Base-by-base conservation (phyloP, 345 rosid species). In the Eucalyptus melliodora region DNA sequence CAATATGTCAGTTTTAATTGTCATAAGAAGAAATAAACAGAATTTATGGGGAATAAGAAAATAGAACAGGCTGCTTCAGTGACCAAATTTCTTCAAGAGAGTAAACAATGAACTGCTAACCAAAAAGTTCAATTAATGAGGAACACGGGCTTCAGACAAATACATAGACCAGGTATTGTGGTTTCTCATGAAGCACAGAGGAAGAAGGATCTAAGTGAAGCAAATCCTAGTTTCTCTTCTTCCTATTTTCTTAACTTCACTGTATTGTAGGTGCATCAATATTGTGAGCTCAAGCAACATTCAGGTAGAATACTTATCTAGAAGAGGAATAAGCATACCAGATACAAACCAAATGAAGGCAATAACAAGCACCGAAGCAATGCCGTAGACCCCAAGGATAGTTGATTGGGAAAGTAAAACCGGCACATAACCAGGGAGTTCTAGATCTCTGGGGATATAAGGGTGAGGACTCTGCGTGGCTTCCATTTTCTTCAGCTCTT, bases 381-480 rank as follows among this genome's bases (percentile, higher is more conserved):
- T 16, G 62, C 89, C 94, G 90, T 88, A 97, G 92, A 93, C 92
- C 42, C 91, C 87, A 83, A 96, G 69, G 89, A 97, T 97, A 86
- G 94, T 80, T 69, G 95, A 95, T 91, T 93, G 93, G 40, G 98
- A 88, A 92, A 97, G 96, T 31, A 90, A 85, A 17, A 89, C 90
- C 6, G 99, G 96, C 12, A 94, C 96, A 87, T 93, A 97, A 47
- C 93, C 99, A 1, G 93, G 93, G 16, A 97, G 95, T 53, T 93
- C 88, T 88, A 97, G 95, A 95, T 97, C 99, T 90, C 92, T 93
- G 15, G 99, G 99, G 77, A 94, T 91, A 91, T 96, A 97, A 1
- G 99, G 99, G 92, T 97, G 99, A 9, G 88, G 88, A 31, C 23
- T 65, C 31, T 67, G 67, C 15, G 14, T 87, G 30, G 86, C 86